Conservation (phyloP, 1,284 basidiomycete species). For the Cryptococcus floricola region DNA sequence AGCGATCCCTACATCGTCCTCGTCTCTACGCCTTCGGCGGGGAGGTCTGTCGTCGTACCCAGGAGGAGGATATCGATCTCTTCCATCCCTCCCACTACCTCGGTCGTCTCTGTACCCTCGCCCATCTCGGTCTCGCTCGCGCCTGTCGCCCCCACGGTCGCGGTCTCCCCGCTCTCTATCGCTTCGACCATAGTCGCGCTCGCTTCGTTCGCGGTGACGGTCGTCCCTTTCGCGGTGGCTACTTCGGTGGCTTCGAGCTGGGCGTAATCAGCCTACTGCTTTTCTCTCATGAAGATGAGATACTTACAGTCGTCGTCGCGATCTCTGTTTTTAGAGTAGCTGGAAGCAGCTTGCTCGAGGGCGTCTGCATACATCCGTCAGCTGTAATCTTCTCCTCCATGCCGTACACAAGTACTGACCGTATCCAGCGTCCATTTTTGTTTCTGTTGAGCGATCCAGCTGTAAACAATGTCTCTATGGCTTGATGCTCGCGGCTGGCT, state of each 20-base stretch:
- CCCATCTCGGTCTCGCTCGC: conserved; percentile 9
- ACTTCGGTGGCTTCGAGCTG: conserved; percentile 19
- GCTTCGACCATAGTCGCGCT: not conserved
- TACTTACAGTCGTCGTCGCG: conserved; percentile 20
- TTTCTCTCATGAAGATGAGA: not conserved
- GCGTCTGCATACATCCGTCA: conserved; percentile 15
- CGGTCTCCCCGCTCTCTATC: conserved; percentile 9
- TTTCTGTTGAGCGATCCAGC: too few relatives aligned
- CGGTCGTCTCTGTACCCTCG: conserved; percentile 7
- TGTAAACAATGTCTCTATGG: not conserved
- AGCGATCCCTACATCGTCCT: conserved; percentile 16
- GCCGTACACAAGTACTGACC: conserved; percentile 7
- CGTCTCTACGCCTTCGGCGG: conserved; percentile 18
- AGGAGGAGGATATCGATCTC: conserved; percentile 8
- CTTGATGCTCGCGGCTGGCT: too few relatives aligned
- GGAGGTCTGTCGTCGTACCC: conserved; percentile 14
- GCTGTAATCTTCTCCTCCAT: not conserved
- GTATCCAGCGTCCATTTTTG: conserved; percentile 33
- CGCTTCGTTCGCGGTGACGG: conserved; percentile 5
- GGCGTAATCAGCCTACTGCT: not conserved
- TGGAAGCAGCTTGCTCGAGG: conserved; percentile 27
- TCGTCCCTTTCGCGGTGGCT: conserved; percentile 16
- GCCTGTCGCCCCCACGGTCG: not conserved
- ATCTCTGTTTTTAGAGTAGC: conserved; percentile 19
- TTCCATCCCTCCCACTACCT: conserved; percentile 14